Base-by-base conservation (phyloP, 164 flowering plant genomes). In the Vitis labrusca region DNA sequence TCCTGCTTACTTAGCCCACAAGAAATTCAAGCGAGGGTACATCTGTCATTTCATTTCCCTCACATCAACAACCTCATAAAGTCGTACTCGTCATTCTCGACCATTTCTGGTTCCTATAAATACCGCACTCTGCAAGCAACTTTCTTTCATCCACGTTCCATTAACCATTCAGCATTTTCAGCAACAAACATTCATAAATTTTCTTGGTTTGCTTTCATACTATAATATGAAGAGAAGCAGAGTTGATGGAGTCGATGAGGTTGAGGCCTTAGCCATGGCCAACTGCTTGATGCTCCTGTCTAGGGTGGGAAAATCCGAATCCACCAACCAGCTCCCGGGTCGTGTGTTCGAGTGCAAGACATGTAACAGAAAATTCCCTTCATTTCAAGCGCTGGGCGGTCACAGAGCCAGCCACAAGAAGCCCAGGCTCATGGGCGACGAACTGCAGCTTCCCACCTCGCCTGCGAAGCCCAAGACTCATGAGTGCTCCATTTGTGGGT, bases 401-500 rank as follows among this genome's bases (percentile, higher is more conserved):
- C 84, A 92, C 77, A 68, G 97, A 5, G 96, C 98, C 3, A 90
- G 97, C 65, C 98, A 93, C 80, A 93, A 91, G 86, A 87, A 85
- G 78, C 91, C 91, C 0, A 74, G 85, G 66, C 15, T 77, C 3
- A 47, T 53, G 57, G 83, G 37, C 1, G 76, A 48, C 9, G 63
- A 58, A 15, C 8, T 48, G 5, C 79, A 71, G 23, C 58, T 63
- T 3, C 77, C 59, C 12, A 19, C 8, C 3, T 67, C 75, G 15
- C 78, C 83, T 19, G 15, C 65, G 10, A 88, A 83, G 77, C 86
- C 86, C 2, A 87, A 81, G 68, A 79, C 81, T 3, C 96, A 90
- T 68, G 93, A 85, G 79, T 90, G 96, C 70, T 71, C 88, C 3
- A 81, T 90, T 8, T 90, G 96, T 57, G 93, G 96, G 5, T 62